phyloP scores from a whole-genome alignment of 2,329 filamentous ascomycete genomes.

The Didymosphaeria variabile region DNA sequence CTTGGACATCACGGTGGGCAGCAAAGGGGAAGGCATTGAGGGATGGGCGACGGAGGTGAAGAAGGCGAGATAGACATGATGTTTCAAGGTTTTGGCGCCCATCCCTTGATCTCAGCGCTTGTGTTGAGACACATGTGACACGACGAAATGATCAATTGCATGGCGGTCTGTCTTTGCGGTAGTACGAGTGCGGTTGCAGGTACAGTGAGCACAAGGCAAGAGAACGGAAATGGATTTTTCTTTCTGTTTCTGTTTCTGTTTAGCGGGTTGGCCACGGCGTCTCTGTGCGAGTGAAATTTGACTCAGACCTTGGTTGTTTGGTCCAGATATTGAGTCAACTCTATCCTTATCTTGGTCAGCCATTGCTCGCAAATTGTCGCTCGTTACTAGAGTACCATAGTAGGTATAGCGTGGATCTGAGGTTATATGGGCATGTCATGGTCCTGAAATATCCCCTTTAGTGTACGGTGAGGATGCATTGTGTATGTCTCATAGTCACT shows the following conservation, averaged over 20 bases:
- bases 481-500: neutral
- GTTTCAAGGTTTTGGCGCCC: no score
- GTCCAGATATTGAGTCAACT: neutral
- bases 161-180: slow-evolving; percentile 15
- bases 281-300: neutral
- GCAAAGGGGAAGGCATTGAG: slow-evolving; percentile 89
- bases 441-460: neutral
- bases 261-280: slow-evolving; percentile 1
- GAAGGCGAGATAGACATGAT: slow-evolving; percentile 59
- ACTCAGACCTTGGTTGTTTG: neutral
- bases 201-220: slow-evolving; percentile 11
- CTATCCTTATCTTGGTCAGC: neutral
- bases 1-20: slow-evolving; percentile 80
- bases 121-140: slow-evolving; percentile 8
- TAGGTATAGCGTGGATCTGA: neutral
- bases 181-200: neutral
- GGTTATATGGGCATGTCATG: neutral
- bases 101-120: neutral
- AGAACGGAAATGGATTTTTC: neutral
- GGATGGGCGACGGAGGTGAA: slow-evolving; percentile 88
- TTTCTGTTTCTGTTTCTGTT: neutral
- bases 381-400: neutral
- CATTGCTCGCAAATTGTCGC: neutral
- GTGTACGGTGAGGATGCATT: neutral
- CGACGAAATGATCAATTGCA: slow-evolving; percentile 13